Conservation (phyloP, 805 yeast genomes). For the Saturnispora saitoi region DNA sequence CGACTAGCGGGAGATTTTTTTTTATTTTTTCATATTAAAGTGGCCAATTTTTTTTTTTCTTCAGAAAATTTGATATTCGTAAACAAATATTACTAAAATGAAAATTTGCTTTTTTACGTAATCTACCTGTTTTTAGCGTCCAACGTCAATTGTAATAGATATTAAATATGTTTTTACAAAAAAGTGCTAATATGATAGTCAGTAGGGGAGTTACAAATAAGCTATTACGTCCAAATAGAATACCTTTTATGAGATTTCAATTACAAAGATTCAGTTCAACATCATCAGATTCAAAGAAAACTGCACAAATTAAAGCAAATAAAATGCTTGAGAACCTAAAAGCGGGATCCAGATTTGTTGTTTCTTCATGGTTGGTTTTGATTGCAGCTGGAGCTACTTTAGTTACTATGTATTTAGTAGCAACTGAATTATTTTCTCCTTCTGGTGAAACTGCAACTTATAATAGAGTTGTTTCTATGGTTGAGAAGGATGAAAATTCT, state of each 20-base stretch:
- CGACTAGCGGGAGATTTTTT: too few relatives aligned
- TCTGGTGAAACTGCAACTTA: constrained; percentile 88
- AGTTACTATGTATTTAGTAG: constrained; percentile 61
- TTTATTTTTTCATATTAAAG: too few relatives aligned
- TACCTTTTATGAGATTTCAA: neutral
- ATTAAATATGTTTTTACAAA: neutral
- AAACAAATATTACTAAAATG: too few relatives aligned
- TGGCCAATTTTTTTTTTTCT: too few relatives aligned
- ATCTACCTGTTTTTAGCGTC: neutral
- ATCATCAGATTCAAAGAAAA: constrained; percentile 3
- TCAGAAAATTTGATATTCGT: too few relatives aligned
- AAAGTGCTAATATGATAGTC: neutral
- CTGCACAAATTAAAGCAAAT: constrained; percentile 16
- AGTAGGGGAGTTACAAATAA: neutral
- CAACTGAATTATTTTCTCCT: constrained; percentile 77
- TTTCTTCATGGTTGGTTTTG: constrained; percentile 52
- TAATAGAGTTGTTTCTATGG: constrained; percentile 71
- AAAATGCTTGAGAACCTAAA: constrained; percentile 40
- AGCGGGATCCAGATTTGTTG: constrained; percentile 51
- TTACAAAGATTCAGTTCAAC: neutral
- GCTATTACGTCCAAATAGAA: neutral
- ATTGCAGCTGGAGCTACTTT: constrained; percentile 65
- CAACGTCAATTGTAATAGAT: neutral
- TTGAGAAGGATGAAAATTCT: constrained; percentile 59
- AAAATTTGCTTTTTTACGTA: neutral